A percentile compares a stretch with the other conserved stretches of the same genome.
Evolutionary conservation across 305 asterid species (phyloP).

Genomic region (Petunia hybrid): DNA sequence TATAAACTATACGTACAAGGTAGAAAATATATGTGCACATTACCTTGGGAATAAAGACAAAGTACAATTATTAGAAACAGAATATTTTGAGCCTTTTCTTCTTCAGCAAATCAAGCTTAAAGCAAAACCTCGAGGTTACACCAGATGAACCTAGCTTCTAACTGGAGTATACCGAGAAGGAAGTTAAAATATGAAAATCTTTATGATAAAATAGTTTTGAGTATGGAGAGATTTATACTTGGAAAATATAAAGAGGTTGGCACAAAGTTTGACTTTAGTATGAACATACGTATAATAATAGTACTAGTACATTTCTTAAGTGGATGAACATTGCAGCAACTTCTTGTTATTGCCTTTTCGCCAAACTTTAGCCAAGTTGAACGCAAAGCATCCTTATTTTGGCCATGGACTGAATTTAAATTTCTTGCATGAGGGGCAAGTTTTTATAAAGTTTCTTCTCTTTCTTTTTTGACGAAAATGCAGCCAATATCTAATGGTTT

Average conservation of each 20-base stretch:
- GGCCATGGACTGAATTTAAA: too few relatives aligned
- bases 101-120: constrained; percentile 60
- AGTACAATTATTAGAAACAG: neutral
- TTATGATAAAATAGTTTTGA: neutral
- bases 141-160: too few relatives aligned
- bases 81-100: constrained; percentile 57
- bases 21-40: neutral
- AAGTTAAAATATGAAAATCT: too few relatives aligned
- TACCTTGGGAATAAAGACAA: constrained; percentile 33
- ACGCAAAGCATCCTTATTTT: neutral
- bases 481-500: neutral
- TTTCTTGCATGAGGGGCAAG: constrained; percentile 36
- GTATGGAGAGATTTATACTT: constrained; percentile 7
- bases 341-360: constrained; percentile 4
- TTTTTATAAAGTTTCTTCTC: constrained; percentile 30
- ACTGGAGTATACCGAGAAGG: too few relatives aligned
- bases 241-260: neutral
- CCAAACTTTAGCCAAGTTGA: constrained; percentile 23
- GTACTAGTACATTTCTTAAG: neutral
- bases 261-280: constrained; percentile 1
- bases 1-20: neutral
- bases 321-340: constrained; percentile 20
- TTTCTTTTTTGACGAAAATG: constrained; percentile 2
- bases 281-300: neutral
- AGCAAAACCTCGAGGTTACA: neutral